Percentiles rank a stretch among this genome's conserved stretches.
Conservation (phyloP, 2,329 filamentous ascomycete genomes). For the Colletotrichum melonis region DNA sequence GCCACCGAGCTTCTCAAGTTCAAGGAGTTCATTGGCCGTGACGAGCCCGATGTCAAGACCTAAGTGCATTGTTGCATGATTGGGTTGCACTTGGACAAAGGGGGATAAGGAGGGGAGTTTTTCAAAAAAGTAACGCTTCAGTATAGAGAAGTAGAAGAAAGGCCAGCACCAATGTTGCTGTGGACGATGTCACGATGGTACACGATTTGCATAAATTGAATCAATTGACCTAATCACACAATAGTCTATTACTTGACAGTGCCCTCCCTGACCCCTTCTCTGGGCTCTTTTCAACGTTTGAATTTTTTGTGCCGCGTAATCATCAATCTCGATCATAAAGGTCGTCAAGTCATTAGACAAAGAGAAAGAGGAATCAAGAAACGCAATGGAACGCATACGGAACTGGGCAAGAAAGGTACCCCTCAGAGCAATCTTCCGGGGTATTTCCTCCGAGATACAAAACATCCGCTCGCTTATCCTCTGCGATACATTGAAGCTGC, state of each 20-base stretch:
- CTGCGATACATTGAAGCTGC: background rate
- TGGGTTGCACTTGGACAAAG: background rate
- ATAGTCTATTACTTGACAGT: background rate
- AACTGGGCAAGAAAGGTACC: background rate
- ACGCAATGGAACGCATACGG: background rate
- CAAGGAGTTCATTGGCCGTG: constrained; percentile 91
- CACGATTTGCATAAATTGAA: constrained; percentile 35
- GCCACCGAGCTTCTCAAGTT: constrained; percentile 89
- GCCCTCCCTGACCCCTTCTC: background rate
- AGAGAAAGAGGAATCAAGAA: background rate
- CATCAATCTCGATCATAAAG: background rate
- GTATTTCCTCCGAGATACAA: background rate
- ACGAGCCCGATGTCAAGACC: constrained; percentile 96
- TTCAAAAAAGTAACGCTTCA: constrained; percentile 27
- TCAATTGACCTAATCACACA: constrained; percentile 27
- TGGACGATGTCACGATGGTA: constrained; percentile 35
- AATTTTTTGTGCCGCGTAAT: background rate
- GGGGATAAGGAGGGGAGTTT: background rate
- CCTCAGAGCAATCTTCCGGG: background rate
- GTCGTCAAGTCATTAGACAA: background rate
- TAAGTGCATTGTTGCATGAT: constrained; percentile 53
- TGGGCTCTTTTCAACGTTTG: background rate
- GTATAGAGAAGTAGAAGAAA: constrained; percentile 27
- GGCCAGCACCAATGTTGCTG: constrained; percentile 12
- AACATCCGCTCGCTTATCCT: background rate